Evolutionary conservation across 129 eudicot species (phyloP), one percentile per base, ranked within the genome.

Genomic region (Artemisia annua): DNA sequence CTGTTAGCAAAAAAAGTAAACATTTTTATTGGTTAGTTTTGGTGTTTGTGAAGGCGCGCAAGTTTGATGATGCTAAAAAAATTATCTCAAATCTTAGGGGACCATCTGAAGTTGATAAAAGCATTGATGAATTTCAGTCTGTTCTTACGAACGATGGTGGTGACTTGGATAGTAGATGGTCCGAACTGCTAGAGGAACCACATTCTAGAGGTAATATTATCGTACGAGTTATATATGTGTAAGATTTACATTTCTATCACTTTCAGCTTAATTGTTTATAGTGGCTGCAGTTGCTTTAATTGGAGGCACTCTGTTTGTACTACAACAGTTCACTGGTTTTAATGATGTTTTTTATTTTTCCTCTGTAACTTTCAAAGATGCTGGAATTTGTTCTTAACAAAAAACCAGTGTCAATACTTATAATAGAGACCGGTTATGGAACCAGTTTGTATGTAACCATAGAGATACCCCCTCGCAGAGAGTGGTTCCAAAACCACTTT

Each of bases 321-420:
- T 91, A 61, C 97, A 91, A 59, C 96, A 91, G 78, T 86, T 91
- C 68, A 88, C 97, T 61, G 97, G 97, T 52, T 86, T 91, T 69
- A 91, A 91, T 75, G 97, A 90, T 48, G 90, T 91, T 81, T 92
- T 91, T 57, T 91, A 91, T 72, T 91, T 88, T 75, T 88, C 97
- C 24, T 91, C 97, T 10, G 82, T 91, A 80, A 88, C 92, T 71
- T 91, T 88, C 67, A 74, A 78, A 79, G 96, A 86, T 75, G 97
- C 85, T 71, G 97, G 97, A 69, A 84, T 91, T 73, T 1, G 3
- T 24, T 24, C 28, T 24, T 24, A 24, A 2, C 28, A 24, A 24
- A 24, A 24, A 24, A 24, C 3, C 28, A 24, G 28, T 24, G 2
- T 24, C 28, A 24, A 24, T 24, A 24, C 28, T 24, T 24, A 1